Evolutionary conservation across 2,329 filamentous ascomycete genomes (phyloP).

Genomic region (Elsinoe ampelina): DNA sequence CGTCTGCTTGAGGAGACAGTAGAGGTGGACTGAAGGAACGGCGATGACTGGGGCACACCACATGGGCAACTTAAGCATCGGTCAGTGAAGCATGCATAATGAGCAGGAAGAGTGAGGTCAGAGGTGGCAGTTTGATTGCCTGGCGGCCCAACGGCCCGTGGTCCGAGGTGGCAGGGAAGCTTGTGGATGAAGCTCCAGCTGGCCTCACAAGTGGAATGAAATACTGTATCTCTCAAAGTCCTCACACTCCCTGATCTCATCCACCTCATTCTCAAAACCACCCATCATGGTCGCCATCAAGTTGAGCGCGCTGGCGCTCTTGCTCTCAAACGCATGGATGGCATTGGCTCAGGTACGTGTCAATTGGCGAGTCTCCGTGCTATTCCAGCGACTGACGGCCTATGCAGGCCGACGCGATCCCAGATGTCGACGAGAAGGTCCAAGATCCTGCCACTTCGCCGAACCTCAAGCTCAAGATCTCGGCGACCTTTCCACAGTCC

Average conservation of each 20-base stretch:
- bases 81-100: too few species aligned
- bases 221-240: background rate
- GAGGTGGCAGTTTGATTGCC: too few species aligned
- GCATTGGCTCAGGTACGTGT: conserved; percentile 10
- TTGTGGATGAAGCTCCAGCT: conserved; percentile 6
- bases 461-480: conserved; percentile 46
- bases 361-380: background rate
- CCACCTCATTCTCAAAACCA: background rate
- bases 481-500: conserved; percentile 51
- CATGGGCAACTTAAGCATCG: too few species aligned
- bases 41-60: background rate
- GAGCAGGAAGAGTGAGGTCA: too few species aligned
- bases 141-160: background rate
- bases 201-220: background rate
- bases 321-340: conserved; percentile 11
- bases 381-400: background rate
- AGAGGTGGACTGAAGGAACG: background rate
- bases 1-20: background rate
- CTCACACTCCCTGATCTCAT: conserved; percentile 2
- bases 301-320: conserved; percentile 12
- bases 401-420: conserved; percentile 10
- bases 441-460: conserved; percentile 40
- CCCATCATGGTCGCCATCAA: conserved; percentile 9
- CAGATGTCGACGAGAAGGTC: conserved; percentile 48
- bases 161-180: background rate